phyloP scores from a whole-genome alignment of 495 filamentous ascomycete genomes.

The Aspergillus egyptiacus region DNA sequence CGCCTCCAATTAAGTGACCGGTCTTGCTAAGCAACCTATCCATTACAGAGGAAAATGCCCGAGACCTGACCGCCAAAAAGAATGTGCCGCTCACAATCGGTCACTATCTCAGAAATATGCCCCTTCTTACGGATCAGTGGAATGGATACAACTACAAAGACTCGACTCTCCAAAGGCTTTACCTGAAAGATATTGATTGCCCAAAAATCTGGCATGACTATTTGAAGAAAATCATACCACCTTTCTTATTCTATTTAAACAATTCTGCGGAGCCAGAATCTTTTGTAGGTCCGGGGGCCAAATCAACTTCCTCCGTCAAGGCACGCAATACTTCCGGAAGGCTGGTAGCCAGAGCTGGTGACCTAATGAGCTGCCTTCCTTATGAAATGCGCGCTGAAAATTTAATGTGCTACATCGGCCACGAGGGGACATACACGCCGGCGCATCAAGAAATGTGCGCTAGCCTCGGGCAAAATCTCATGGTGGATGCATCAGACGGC shows the following conservation, averaged over 20 bases:
- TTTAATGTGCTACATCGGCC: slow-evolving; percentile 96
- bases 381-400: slow-evolving; percentile 83
- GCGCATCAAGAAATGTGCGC: slow-evolving; percentile 98
- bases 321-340: not conserved
- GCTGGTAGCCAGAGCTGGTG: slow-evolving; percentile 61
- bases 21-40: not conserved
- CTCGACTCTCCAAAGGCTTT: slow-evolving; percentile 59
- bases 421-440: slow-evolving; percentile 95
- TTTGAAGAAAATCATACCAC: slow-evolving; percentile 69
- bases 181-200: slow-evolving; percentile 14
- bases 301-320: not conserved
- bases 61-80: slow-evolving; percentile 62
- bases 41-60: slow-evolving; percentile 54
- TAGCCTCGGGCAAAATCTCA: slow-evolving; percentile 91
- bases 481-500: slow-evolving; percentile 77
- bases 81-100: slow-evolving; percentile 74
- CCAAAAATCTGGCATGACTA: slow-evolving; percentile 64
- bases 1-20: not conserved
- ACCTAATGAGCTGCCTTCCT: slow-evolving; percentile 92
- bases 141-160: slow-evolving; percentile 61
- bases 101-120: slow-evolving; percentile 83
- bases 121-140: slow-evolving; percentile 68
- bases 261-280: slow-evolving; percentile 54
- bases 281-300: slow-evolving; percentile 33
- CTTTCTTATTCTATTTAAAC: slow-evolving; percentile 78